Conservation (phyloP, 192 early-diverging fungal genomes). For the Coemansia sp. region DNA sequence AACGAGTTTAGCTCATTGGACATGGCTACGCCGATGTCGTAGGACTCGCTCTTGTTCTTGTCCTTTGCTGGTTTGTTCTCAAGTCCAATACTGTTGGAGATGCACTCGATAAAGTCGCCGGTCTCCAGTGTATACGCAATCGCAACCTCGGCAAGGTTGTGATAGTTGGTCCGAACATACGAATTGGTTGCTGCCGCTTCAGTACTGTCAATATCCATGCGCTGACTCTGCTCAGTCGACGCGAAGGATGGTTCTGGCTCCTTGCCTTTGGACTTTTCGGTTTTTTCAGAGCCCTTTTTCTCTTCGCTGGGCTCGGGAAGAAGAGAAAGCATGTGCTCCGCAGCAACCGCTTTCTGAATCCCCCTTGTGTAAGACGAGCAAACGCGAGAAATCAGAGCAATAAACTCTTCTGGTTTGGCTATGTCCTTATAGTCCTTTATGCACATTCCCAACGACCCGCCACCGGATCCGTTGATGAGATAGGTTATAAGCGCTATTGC, state of each 20-base stretch:
- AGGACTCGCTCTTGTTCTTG: slow-evolving; percentile 3
- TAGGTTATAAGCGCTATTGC: slow-evolving; percentile 40
- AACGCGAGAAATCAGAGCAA: slow-evolving; percentile 16
- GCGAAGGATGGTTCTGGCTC: slow-evolving; percentile 9
- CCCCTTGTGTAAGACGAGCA: slow-evolving; percentile 24
- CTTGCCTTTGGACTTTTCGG: slow-evolving; percentile 23
- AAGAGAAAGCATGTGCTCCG: slow-evolving; percentile 29
- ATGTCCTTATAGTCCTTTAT: slow-evolving; percentile 33
- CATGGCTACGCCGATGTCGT: slow-evolving; percentile 16
- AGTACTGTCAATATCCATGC: slow-evolving; percentile 41
- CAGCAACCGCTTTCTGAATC: slow-evolving; percentile 36
- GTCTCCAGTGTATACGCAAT: slow-evolving; percentile 40
- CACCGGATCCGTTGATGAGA: slow-evolving; percentile 39
- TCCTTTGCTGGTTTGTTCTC: slow-evolving; percentile 11
- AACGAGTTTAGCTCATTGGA: slow-evolving; percentile 25
- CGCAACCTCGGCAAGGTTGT: slow-evolving; percentile 37
- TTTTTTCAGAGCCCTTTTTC: slow-evolving; percentile 21
- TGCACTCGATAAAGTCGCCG: slow-evolving; percentile 51
- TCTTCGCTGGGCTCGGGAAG: slow-evolving; percentile 24
- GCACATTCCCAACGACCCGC: slow-evolving; percentile 39
- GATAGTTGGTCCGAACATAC: slow-evolving; percentile 31
- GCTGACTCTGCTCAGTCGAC: slow-evolving; percentile 6
- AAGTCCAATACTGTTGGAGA: slow-evolving; percentile 49
- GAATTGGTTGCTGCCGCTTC: slow-evolving; percentile 13
- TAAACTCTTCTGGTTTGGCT: slow-evolving; percentile 36